These are phyloP conservation scores for Pleurotus tuoliensis DNA, from an alignment of 768 basidiomycete genomes.

Conservation along the genomic window DNA sequence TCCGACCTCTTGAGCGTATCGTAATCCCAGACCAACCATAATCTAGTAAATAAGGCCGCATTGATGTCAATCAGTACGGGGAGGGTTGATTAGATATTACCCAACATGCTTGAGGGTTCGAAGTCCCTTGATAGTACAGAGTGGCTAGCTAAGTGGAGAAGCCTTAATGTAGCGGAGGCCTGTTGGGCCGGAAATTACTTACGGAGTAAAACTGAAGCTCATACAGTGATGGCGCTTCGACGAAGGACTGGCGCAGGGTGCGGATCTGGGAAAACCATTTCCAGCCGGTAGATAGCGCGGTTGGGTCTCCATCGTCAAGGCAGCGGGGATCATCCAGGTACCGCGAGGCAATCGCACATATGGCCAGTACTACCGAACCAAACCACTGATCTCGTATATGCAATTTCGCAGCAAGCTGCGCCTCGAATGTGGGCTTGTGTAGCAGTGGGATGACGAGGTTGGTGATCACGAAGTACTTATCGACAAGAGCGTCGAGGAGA, in stretches of 20 bases:
- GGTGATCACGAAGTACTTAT: conserved; percentile 57
- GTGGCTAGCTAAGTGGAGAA: conserved; percentile 41
- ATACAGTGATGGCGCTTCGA: conserved; percentile 61
- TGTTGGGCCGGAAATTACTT: conserved; percentile 20
- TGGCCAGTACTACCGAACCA: conserved; percentile 55
- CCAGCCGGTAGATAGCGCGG: conserved; percentile 53
- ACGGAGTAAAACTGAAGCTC: conserved; percentile 71
- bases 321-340: conserved; percentile 56
- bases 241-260: conserved; percentile 56
- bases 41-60: conserved; percentile 33
- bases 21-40: conserved; percentile 49
- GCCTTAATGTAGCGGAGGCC: conserved; percentile 5
- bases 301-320: conserved; percentile 31
- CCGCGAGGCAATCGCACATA: conserved; percentile 69
- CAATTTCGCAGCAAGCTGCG: conserved; percentile 39
- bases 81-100: conserved; percentile 26
- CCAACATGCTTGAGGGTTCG: conserved; percentile 66
- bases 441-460: conserved; percentile 67
- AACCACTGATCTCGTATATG: conserved; percentile 52
- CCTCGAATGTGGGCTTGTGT: conserved; percentile 67
- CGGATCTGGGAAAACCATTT: conserved; percentile 70
- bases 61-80: no score
- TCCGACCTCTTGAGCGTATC: conserved; percentile 57
- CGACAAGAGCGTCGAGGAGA: conserved; percentile 48
- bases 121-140: conserved; percentile 51